Conservation (phyloP, 306 rosid genomes). For the Quercus suber region DNA sequence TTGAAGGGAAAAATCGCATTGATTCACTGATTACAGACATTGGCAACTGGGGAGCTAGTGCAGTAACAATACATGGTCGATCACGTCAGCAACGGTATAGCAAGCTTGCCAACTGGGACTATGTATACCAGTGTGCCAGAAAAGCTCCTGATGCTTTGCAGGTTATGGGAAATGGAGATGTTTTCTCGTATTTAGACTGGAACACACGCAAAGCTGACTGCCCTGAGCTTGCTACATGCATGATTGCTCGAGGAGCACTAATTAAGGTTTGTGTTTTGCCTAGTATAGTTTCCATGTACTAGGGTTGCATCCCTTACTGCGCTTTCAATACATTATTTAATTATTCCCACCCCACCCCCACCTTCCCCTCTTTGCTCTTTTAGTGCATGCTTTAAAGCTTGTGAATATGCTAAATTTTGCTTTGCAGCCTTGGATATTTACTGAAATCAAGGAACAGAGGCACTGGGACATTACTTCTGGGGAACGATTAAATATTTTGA, state of each 20-base stretch:
- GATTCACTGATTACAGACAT: constrained; percentile 80
- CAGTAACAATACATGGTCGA: constrained; percentile 87
- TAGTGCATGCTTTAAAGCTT: constrained; percentile 5
- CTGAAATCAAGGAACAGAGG: constrained; percentile 93
- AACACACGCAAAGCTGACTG: constrained; percentile 62
- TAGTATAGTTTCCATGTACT: too few species aligned
- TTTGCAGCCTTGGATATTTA: constrained; percentile 90
- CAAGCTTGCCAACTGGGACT: constrained; percentile 98
- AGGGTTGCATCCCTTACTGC: too few species aligned
- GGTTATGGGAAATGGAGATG: constrained; percentile 87
- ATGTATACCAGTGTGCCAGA: constrained; percentile 63
- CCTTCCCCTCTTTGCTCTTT: too few species aligned
- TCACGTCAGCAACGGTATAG: constrained; percentile 97
- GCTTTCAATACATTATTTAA: too few species aligned
- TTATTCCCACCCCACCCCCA: not conserved
- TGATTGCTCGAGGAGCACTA: constrained; percentile 92
- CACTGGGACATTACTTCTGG: constrained; percentile 95
- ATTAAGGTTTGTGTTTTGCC: constrained; percentile 55
- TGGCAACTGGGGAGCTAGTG: constrained; percentile 81
- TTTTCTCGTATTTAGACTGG: constrained; percentile 81
- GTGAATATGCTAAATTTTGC: constrained; percentile 17
- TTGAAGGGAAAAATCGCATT: constrained; percentile 86
- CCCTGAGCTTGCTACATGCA: constrained; percentile 75
- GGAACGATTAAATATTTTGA: constrained; percentile 75
- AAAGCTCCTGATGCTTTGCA: constrained; percentile 61